Evolutionary conservation across 495 filamentous ascomycete genomes (phyloP).

Genomic region (Chlorociboria aeruginascens): DNA sequence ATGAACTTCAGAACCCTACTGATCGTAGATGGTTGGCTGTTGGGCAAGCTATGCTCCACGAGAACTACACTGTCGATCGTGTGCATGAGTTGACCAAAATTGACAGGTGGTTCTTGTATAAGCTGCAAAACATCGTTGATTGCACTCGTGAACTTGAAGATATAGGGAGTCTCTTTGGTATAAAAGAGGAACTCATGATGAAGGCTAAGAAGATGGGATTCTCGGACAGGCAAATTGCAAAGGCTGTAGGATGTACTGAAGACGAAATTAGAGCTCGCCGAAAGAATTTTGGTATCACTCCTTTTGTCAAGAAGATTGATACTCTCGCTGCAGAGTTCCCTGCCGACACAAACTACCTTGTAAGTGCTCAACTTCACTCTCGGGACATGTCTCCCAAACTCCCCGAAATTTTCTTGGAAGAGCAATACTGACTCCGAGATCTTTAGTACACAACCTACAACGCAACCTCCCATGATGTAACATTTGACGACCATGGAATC

Average conservation of each 20-base stretch:
- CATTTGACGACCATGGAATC: slow-evolving; percentile 79
- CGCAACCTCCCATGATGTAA: slow-evolving; percentile 86
- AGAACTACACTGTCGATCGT: slow-evolving; percentile 82
- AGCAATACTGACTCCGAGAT: too few relatives aligned
- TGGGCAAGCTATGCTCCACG: slow-evolving; percentile 94
- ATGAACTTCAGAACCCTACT: slow-evolving; percentile 79
- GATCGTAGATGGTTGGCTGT: slow-evolving; percentile 95
- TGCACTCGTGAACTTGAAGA: slow-evolving; percentile 78
- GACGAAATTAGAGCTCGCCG: slow-evolving; percentile 79
- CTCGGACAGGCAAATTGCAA: slow-evolving; percentile 89
- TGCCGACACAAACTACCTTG: slow-evolving; percentile 88
- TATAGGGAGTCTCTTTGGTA: slow-evolving; percentile 71
- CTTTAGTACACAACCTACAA: slow-evolving; percentile 81
- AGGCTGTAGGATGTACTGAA: slow-evolving; percentile 73
- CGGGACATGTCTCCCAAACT: background rate
- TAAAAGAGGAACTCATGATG: slow-evolving; percentile 76
- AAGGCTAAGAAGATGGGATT: slow-evolving; percentile 97
- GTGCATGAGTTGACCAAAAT: slow-evolving; percentile 94
- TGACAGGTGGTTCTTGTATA: slow-evolving; percentile 93
- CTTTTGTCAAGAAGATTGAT: slow-evolving; percentile 90
- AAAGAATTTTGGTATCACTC: slow-evolving; percentile 71
- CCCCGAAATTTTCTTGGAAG: background rate
- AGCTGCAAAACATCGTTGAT: slow-evolving; percentile 91
- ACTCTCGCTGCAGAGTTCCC: slow-evolving; percentile 96
- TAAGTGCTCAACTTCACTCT: slow-evolving; percentile 1